A percentile compares a stretch with the other conserved stretches of the same genome.
Conservation (phyloP, 1,284 basidiomycete species). For the Microbotryum scabiosae region DNA sequence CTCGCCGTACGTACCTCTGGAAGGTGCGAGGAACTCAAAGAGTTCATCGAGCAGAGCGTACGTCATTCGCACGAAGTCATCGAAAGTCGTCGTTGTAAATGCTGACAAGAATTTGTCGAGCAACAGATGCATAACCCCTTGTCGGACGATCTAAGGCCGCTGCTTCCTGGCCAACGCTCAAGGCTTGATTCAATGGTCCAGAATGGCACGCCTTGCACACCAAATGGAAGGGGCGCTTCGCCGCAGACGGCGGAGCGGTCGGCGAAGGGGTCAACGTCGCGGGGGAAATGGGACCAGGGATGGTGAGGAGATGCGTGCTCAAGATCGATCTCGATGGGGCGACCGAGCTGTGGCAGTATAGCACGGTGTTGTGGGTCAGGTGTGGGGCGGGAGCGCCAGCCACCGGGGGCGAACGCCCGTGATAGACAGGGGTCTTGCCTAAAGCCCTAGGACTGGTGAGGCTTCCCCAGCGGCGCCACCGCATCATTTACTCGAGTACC, state of each 20-base stretch:
- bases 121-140: conserved; percentile 4
- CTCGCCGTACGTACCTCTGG: conserved; percentile 6
- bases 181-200: background rate
- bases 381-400: too few species aligned
- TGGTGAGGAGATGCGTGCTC: too few species aligned
- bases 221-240: background rate
- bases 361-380: too few species aligned
- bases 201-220: background rate
- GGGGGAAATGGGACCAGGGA: too few species aligned
- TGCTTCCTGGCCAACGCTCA: background rate
- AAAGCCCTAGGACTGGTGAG: too few species aligned
- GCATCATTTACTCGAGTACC: too few species aligned
- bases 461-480: too few species aligned
- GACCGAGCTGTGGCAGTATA: too few species aligned
- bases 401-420: too few species aligned
- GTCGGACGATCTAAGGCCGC: background rate
- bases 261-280: background rate
- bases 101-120: background rate
- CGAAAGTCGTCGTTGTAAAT: background rate
- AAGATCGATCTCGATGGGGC: too few species aligned
- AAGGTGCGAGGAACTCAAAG: conserved; percentile 3
- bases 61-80: background rate
- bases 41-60: conserved; percentile 1
- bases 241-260: background rate
- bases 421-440: too few species aligned